Base-by-base conservation (phyloP, 495 filamentous ascomycete species). In the Aspergillus mulundensis region DNA sequence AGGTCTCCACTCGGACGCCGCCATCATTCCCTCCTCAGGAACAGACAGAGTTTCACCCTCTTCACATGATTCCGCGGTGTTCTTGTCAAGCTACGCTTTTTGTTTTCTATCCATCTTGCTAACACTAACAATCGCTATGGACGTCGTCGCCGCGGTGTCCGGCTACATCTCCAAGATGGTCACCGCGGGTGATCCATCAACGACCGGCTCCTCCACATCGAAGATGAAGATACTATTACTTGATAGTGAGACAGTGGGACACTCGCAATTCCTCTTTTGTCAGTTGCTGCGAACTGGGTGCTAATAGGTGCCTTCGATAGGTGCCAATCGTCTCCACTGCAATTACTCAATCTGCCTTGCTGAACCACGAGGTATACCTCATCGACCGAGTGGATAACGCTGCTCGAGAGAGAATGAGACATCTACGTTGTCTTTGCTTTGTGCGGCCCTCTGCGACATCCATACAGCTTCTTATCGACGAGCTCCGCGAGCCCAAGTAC, bases 171-270 rank as follows among this genome's bases (percentile, higher is more conserved):
- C 89, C 68, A 96, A 93, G 84, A 97, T 98, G 87, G 85, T 97
- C 69, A 87, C 90, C 42, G 84, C 85, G 59, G 93, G 93, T 68
- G 91, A 95, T 70, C 56, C 58, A 21, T 76, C 84, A 53, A 54
- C 68, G 14, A 71, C 82, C 40, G 84, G 85, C 45, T 79, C 82
- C 41, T 81, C 89, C 41, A 81, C 89, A 40, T 87, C 90, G 34
- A 97, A 97, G 80, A 98, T 98, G 94, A 98, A 98, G 85, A 93
- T 97, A 63, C 77, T 98, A 51, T 81, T 98, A 61, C 80, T 98
- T 53, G 94, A 98, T 73, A 87, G 84, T 72, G 94, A 97, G 74
- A 98, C 94, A 67, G 89, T 89, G 74, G 68, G 84, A 80, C 66
- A 61, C 61, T 57, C 62, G 48, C 55, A 14, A 40, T 24, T 56